A percentile compares a stretch with the other conserved stretches of the same genome.
Conservation (phyloP, 2,329 filamentous ascomycete genomes). For the Nannizziopsis arthrosporioides region DNA sequence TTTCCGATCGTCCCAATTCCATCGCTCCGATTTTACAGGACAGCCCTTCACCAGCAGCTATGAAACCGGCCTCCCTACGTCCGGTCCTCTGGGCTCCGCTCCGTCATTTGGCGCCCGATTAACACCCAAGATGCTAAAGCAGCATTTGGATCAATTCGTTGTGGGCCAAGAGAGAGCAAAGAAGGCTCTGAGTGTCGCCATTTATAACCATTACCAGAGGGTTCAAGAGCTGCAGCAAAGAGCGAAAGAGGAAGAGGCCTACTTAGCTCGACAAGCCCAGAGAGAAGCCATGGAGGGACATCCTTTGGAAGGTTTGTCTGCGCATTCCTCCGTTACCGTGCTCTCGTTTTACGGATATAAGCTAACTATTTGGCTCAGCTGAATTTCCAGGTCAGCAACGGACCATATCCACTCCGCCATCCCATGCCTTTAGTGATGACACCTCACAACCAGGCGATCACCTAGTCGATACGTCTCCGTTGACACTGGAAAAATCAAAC, state of each 20-base stretch:
- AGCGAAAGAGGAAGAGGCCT: conserved; percentile 66
- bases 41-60: conserved; percentile 53
- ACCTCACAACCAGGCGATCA: conserved; percentile 25
- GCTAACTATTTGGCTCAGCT: conserved; percentile 32
- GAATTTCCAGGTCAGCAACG: conserved; percentile 52
- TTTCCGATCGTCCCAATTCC: conserved; percentile 39
- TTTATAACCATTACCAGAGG: conserved; percentile 94
- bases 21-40: conserved; percentile 51
- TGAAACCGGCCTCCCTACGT: conserved; percentile 50
- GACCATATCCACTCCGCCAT: conserved; percentile 34
- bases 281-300: conserved; percentile 58
- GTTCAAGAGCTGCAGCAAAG: conserved; percentile 63
- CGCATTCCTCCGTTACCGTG: background rate
- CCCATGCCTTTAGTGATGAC: conserved; percentile 19
- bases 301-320: conserved; percentile 58
- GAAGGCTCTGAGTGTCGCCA: conserved; percentile 80
- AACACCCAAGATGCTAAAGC: conserved; percentile 61
- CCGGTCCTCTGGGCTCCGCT: conserved; percentile 50
- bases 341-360: background rate
- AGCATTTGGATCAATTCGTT: conserved; percentile 87
- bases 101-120: conserved; percentile 46
- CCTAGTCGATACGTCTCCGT: conserved; percentile 44
- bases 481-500: conserved; percentile 93
- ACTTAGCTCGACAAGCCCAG: conserved; percentile 58
- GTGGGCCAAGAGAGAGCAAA: conserved; percentile 89